Percentiles rank a stretch among this genome's conserved stretches.
Evolutionary conservation across 2,329 filamentous ascomycete genomes (phyloP).

Genomic region (Lachnellula suecica): DNA sequence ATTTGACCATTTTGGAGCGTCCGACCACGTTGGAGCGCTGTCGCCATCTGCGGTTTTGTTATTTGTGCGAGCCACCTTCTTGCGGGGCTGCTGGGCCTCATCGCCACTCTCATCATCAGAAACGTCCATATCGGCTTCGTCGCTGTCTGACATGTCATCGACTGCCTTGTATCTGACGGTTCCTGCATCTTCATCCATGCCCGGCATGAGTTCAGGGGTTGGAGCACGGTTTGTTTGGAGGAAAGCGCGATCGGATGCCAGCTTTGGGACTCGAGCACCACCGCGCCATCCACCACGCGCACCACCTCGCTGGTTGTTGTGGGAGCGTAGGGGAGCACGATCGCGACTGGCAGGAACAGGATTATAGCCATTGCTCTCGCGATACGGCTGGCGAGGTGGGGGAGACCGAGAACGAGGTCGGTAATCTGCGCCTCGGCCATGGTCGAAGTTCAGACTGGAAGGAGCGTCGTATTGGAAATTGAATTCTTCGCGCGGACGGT

Average conservation of each 20-base stretch:
- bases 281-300: constrained; percentile 27
- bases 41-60: constrained; percentile 41
- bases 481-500: constrained; percentile 24
- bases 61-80: constrained; percentile 42
- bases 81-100: constrained; percentile 38
- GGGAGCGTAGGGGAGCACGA: background rate
- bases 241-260: constrained; percentile 33
- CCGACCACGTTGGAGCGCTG: constrained; percentile 79
- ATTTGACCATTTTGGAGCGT: constrained; percentile 97
- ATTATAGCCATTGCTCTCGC: constrained; percentile 7
- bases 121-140: constrained; percentile 61
- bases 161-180: constrained; percentile 51
- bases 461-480: constrained; percentile 33
- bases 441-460: constrained; percentile 25
- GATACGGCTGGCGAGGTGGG: constrained; percentile 20
- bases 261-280: constrained; percentile 23
- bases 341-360: background rate
- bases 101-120: constrained; percentile 42
- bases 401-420: constrained; percentile 16
- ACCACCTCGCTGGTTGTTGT: constrained; percentile 11
- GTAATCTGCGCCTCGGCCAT: constrained; percentile 19
- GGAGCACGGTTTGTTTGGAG: constrained; percentile 34
- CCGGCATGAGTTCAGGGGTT: constrained; percentile 35
- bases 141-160: constrained; percentile 61
- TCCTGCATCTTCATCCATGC: constrained; percentile 32